Evolutionary conservation across 148 eudicot species (phyloP), one percentile per base, ranked within the genome.

Genomic region (Chenopodium quinoa): DNA sequence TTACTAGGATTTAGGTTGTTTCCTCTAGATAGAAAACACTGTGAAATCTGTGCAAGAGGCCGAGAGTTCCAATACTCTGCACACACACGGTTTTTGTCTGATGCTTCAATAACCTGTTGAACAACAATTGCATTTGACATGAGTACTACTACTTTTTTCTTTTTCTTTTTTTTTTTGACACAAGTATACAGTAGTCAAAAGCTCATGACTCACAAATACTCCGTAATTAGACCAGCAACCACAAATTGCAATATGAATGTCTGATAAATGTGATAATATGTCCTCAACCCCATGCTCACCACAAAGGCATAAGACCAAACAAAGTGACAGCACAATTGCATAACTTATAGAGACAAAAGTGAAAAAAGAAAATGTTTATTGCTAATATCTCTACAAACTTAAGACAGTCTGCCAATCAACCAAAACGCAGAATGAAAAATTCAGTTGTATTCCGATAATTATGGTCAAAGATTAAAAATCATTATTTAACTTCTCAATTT

Each of bases 1-100:
- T 75, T 25, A 60, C 32, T 69, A 31, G 52, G 32, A 72, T 71
- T 83, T 31, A 11, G 75, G 64, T 73, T 20, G 54, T 73, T 77
- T 37, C 78, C 83, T 73, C 78, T 72, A 6, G 86, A 37, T 78
- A 84, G 90, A 82, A 86, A 82, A 44, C 86, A 87, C 27, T 80
- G 89, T 62, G 94, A 83, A 73, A 87, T 83, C 81, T 89, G 92
- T 84, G 85, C 82, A 37, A 88, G 84, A 25, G 94, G 92, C 11
- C 91, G 91, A 73, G 95, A 89, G 70, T 84, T 88, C 99, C 99
- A 97, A 86, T 92, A 97, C 56, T 88, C 91, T n/a, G 79, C 81
- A 79, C 89, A 89, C 1, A 88, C 85, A 66, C 88, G 88, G 84
- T 85, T 85, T 46, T 63, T 81, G 64, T 97, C 99, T 88, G 89